These are phyloP conservation scores for Spiromastix sp. DNA, from an alignment of 2,329 filamentous ascomycete genomes.

Conservation along the genomic window DNA sequence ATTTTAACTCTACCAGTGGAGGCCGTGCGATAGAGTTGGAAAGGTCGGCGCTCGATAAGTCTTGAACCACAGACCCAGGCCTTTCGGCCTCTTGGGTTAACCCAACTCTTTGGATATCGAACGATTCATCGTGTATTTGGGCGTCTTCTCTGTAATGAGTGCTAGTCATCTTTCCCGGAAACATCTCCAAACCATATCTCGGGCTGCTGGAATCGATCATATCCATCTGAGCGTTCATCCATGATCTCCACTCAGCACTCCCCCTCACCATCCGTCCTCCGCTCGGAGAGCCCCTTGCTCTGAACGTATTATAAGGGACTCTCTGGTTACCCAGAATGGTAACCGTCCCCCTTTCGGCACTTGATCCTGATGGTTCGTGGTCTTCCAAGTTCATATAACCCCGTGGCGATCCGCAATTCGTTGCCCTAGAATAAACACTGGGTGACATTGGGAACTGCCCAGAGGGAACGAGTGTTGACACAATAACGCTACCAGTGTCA, in stretches of 20 bases:
- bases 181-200: slow-evolving; percentile 4
- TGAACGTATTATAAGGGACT: slow-evolving; percentile 6
- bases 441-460: slow-evolving; percentile 14
- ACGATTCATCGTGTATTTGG: slow-evolving; percentile 14
- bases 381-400: slow-evolving; percentile 4
- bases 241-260: slow-evolving; percentile 15
- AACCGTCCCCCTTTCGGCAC: slow-evolving; percentile 13
- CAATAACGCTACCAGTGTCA: slow-evolving; percentile 10
- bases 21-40: too few relatives aligned
- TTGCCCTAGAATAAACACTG: slow-evolving; percentile 25
- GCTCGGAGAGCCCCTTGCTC: slow-evolving; percentile 1
- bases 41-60: too few relatives aligned
- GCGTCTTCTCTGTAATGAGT: slow-evolving; percentile 21
- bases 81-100: too few relatives aligned
- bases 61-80: too few relatives aligned
- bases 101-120: slow-evolving; percentile 1
- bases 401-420: slow-evolving; percentile 16
- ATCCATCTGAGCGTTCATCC: slow-evolving; percentile 18
- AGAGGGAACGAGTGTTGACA: slow-evolving; percentile 3
- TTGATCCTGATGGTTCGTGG: slow-evolving; percentile 6
- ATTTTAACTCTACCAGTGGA: slow-evolving; percentile 8
- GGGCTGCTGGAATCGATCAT: slow-evolving; percentile 8
- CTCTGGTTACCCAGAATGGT: slow-evolving; percentile 14
- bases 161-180: slow-evolving; percentile 6
- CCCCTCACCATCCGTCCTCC: slow-evolving; percentile 5